Base-by-base conservation (phyloP, 2,329 filamentous ascomycete species). In the Orbilia brochopaga region DNA sequence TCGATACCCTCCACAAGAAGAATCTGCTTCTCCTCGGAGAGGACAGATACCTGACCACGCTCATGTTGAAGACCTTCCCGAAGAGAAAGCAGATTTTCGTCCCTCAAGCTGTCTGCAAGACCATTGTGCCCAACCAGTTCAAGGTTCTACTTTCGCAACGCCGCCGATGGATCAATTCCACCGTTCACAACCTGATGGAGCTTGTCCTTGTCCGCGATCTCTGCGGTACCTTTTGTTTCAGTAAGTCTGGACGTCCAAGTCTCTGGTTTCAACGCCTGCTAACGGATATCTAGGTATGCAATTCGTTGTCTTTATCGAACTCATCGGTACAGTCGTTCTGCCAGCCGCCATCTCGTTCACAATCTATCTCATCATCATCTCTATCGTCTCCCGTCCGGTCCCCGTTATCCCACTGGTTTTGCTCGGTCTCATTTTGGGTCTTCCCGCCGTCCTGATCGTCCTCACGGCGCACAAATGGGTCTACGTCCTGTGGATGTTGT, bases 11-110 rank as follows among this genome's bases (percentile, higher is more conserved):
- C 75, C 94, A 99, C 84, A 95, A 94, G 84, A 97, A 97, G 87
- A 97, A 97, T 78, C 80, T 97, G 79, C 85, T 97, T 57, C 84
- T 96, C 35, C 85, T 97, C 1, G 92, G 92, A 77, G 92, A 97
- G 81, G 92, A 97, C 85, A 90, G 92, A 76, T 97, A 95, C 79
- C 84, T 99, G 73, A 95, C 92, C 35, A 99, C 94, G 7, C 87
- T 99, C 73, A 99, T 99, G 95, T 85, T 99, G 75, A 91, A 93
- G 79, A 99, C 94, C 1, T 99, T 99, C 83, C 94, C 94, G 74
- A 99, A 99, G 84, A 89, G 94, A 65, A 99, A 99, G 81, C 94
- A 99, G 79, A 90, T 99, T 69, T 99, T 99, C 79, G 91, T 99
- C 51, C 95, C 95, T 2, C 94, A 99, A 78, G 95, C 94, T 15